Conservation (phyloP, 2,329 filamentous ascomycete species). For the Ophiostoma novo-ulmi region DNA sequence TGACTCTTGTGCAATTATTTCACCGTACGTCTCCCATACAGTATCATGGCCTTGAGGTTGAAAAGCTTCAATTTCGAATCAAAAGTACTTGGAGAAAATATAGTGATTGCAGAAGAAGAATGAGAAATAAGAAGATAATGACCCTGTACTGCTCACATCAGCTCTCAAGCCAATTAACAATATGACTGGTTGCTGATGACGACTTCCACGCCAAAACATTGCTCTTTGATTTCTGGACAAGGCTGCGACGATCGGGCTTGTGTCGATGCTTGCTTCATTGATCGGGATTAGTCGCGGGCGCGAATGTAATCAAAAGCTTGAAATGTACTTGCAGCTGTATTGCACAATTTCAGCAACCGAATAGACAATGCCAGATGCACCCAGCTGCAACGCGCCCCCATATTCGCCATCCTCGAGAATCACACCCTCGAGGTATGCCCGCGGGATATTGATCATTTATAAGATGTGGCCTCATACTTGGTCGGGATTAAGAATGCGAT, state of each 20-base stretch:
- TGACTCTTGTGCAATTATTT: no score
- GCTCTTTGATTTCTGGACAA: neutral
- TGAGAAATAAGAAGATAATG: no score
- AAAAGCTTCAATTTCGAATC: no score
- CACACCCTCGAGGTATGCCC: neutral
- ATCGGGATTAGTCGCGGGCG: neutral
- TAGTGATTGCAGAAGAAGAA: no score
- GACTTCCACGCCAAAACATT: slow-evolving; percentile 1
- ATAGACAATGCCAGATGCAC: neutral
- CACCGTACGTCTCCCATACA: no score
- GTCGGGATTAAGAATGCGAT: neutral
- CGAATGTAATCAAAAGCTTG: neutral
- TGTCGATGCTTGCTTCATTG: neutral
- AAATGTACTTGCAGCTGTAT: neutral
- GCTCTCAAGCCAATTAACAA: neutral
- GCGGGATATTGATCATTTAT: neutral
- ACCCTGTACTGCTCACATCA: neutral
- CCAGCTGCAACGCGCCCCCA: neutral
- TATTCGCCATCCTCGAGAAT: neutral
- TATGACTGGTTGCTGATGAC: slow-evolving; percentile 4
- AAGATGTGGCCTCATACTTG: neutral
- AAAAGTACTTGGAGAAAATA: no score
- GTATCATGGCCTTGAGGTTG: no score
- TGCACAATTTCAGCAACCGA: neutral
- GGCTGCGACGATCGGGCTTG: neutral